These are phyloP conservation scores for Ogataea ganodermae DNA, from an alignment of 805 yeast genomes.

Conservation along the genomic window DNA sequence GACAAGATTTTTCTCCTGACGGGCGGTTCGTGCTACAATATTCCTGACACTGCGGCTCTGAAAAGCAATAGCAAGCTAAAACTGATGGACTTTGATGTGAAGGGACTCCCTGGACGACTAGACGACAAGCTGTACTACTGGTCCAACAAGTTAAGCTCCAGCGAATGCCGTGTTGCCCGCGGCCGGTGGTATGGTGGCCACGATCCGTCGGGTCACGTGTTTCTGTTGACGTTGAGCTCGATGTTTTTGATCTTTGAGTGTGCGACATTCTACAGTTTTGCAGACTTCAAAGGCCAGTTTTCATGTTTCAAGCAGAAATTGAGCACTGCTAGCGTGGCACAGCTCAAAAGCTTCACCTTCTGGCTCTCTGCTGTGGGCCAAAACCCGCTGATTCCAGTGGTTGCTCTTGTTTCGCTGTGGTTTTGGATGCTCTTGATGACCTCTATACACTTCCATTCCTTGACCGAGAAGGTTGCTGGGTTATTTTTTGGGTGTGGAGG, in stretches of 20 bases:
- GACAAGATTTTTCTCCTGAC: slow-evolving; percentile 76
- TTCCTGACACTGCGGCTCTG: slow-evolving; percentile 21
- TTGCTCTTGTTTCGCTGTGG: slow-evolving; percentile 56
- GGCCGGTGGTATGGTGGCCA: slow-evolving; percentile 85
- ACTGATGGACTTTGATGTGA: slow-evolving; percentile 18
- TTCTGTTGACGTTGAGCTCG: slow-evolving; percentile 67
- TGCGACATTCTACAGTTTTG: slow-evolving; percentile 22
- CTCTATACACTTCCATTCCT: slow-evolving; percentile 79
- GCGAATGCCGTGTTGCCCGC: slow-evolving; percentile 55
- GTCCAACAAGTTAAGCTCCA: slow-evolving; percentile 35
- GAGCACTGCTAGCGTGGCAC: not conserved
- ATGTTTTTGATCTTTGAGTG: slow-evolving; percentile 68
- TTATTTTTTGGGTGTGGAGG: slow-evolving; percentile 60
- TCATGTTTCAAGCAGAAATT: slow-evolving; percentile 6
- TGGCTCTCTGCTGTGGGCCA: slow-evolving; percentile 15
- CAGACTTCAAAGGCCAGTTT: slow-evolving; percentile 17
- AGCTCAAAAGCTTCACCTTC: not conserved
- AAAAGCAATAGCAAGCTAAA: slow-evolving; percentile 2
- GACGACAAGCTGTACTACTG: slow-evolving; percentile 14
- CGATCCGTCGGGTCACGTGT: slow-evolving; percentile 95
- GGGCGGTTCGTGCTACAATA: slow-evolving; percentile 73
- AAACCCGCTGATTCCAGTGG: slow-evolving; percentile 33
- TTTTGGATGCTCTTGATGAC: slow-evolving; percentile 88
- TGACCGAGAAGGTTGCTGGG: slow-evolving; percentile 74
- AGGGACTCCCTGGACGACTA: slow-evolving; percentile 5